These are phyloP conservation scores for Saccharum hybrid DNA, from an alignment of 202 grass and related monocot species.

Conservation along the genomic window DNA sequence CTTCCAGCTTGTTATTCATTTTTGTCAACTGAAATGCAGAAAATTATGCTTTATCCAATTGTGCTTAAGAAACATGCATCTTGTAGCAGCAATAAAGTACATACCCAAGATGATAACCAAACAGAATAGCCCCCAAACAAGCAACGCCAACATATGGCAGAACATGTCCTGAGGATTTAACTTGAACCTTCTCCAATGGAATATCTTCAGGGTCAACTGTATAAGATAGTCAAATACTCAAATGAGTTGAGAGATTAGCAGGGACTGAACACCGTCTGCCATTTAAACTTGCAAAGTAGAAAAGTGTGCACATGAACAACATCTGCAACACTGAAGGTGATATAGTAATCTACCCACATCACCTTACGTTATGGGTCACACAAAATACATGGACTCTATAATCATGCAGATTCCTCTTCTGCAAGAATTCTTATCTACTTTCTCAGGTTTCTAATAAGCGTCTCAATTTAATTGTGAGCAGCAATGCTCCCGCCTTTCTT, in stretches of 20 bases:
- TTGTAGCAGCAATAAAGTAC: slow-evolving; percentile 15
- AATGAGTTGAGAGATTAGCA: slow-evolving; percentile 38
- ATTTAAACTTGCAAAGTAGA: slow-evolving; percentile 14
- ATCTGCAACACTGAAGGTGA: background rate
- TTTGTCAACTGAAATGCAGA: background rate
- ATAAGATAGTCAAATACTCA: slow-evolving; percentile 37
- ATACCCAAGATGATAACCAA: slow-evolving; percentile 99
- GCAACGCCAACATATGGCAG: slow-evolving; percentile 94
- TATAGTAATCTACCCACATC: background rate
- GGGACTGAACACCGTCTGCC: slow-evolving; percentile 11
- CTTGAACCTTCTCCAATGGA: slow-evolving; percentile 62
- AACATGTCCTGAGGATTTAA: slow-evolving; percentile 84
- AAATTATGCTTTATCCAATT: background rate
- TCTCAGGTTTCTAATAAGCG: background rate
- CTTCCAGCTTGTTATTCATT: slow-evolving; percentile 20
- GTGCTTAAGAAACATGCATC: background rate
- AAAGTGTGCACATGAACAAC: background rate
- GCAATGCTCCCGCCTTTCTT: background rate
- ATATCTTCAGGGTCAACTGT: slow-evolving; percentile 76
- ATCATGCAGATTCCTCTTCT: background rate
- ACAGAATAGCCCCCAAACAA: slow-evolving; percentile 94
- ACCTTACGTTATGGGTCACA: background rate
- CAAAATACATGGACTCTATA: background rate
- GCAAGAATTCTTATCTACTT: background rate
- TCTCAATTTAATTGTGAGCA: background rate